Conservation (phyloP, 768 basidiomycete genomes). For the Lactifluus echinatus region DNA sequence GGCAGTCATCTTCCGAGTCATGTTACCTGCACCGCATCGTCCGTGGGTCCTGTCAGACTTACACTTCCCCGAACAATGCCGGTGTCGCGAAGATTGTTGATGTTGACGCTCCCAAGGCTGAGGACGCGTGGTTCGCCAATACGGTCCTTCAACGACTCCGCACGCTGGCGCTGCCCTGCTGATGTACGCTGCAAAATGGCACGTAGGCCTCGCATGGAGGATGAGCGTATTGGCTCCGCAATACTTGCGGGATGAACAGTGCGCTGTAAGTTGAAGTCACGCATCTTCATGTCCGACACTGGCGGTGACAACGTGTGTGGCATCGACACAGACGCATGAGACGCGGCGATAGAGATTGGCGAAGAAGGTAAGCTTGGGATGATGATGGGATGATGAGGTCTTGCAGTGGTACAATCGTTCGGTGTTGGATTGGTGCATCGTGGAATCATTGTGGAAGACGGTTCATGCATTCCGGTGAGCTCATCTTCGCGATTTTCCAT, state of each 20-base stretch:
- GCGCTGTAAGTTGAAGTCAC: background rate
- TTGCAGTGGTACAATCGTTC: background rate
- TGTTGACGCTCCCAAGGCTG: slow-evolving; percentile 9
- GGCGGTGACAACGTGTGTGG: background rate
- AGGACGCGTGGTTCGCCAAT: slow-evolving; percentile 8
- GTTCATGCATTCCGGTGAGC: background rate
- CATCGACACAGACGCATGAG: background rate
- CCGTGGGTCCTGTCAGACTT: background rate
- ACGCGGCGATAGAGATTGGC: background rate
- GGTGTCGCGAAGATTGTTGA: slow-evolving; percentile 5
- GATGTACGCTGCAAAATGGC: slow-evolving; percentile 16
- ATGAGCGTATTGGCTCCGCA: background rate
- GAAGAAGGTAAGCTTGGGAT: background rate
- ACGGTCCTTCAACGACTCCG: slow-evolving; percentile 13
- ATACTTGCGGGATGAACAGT: background rate
- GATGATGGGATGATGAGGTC: background rate
- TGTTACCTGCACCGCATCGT: background rate
- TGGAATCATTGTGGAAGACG: background rate
- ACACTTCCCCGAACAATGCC: background rate
- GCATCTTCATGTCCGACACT: background rate
- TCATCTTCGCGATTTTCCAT: background rate
- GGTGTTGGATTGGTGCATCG: background rate
- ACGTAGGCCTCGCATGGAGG: slow-evolving; percentile 8
- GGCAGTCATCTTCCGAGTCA: background rate
- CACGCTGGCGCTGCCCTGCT: slow-evolving; percentile 5